phyloP scores from a whole-genome alignment of 441 rosid species.

The Syzygium syzygioides region DNA sequence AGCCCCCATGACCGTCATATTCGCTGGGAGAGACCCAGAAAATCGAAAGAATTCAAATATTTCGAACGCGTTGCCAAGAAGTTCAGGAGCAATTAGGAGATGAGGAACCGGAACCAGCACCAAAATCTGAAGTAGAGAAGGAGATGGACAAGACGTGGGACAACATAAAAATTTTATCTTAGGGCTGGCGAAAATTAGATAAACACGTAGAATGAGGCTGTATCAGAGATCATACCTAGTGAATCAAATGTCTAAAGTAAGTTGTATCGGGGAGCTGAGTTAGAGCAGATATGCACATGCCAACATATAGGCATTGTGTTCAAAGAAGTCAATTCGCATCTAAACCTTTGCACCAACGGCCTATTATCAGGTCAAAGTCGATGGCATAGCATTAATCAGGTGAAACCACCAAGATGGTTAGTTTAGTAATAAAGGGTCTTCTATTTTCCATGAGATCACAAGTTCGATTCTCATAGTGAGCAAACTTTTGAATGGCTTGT shows the following conservation, averaged over 20 bases:
- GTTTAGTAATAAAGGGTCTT: background rate
- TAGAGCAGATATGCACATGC: background rate
- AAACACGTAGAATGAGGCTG: background rate
- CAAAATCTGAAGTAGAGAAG: constrained; percentile 36
- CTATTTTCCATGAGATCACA: background rate
- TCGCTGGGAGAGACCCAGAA: background rate
- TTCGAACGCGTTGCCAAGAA: background rate
- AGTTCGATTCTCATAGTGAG: background rate
- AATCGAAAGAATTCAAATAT: background rate
- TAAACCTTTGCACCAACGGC: background rate
- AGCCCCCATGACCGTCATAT: background rate
- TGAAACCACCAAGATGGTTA: background rate
- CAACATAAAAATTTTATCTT: constrained; percentile 25
- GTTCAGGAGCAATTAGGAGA: background rate
- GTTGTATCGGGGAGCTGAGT: background rate
- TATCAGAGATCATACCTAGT: background rate
- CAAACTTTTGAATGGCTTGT: background rate
- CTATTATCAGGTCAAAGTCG: background rate
- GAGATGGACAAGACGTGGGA: constrained; percentile 42
- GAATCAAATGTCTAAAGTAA: background rate
- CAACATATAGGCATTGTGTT: background rate
- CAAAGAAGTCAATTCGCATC: background rate
- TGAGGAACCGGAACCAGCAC: constrained; percentile 25
- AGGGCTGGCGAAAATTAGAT: constrained; percentile 1
- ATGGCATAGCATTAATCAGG: background rate